Conservation (phyloP, 495 filamentous ascomycete species). For the Aspergillus ostianus region DNA sequence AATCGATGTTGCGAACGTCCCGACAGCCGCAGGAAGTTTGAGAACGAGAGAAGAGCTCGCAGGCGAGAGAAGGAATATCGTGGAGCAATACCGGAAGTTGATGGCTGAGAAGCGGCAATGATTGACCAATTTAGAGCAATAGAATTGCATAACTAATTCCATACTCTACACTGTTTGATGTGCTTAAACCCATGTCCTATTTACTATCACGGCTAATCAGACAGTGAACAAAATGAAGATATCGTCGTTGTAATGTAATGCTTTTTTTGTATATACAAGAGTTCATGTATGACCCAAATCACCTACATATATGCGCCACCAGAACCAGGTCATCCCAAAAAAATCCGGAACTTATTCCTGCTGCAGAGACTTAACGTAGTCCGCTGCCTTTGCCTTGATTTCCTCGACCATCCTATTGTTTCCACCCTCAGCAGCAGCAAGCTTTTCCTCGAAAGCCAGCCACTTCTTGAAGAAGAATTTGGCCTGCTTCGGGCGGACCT, state of each 20-base stretch:
- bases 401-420: conserved; percentile 68
- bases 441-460: conserved; percentile 74
- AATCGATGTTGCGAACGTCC: conserved; percentile 72
- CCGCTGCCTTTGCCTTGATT: conserved; percentile 71
- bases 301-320: neutral
- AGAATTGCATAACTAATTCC: neutral
- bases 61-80: conserved; percentile 67
- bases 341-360: conserved; percentile 23
- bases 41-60: conserved; percentile 79
- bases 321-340: conserved; percentile 1
- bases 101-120: conserved; percentile 64
- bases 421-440: conserved; percentile 46
- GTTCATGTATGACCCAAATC: conserved; percentile 11
- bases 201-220: neutral
- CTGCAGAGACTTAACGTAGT: conserved; percentile 61
- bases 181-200: neutral
- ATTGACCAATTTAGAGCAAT: neutral
- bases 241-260: conserved; percentile 7
- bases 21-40: conserved; percentile 75
- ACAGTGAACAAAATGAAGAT: neutral
- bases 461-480: conserved; percentile 82
- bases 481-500: conserved; percentile 68
- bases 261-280: conserved; percentile 18
- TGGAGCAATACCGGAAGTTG: conserved; percentile 77
- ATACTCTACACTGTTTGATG: neutral